Evolutionary conservation across 1,284 basidiomycete genomes (phyloP).

Genomic region (Microbotryum silenes-acaulis): DNA sequence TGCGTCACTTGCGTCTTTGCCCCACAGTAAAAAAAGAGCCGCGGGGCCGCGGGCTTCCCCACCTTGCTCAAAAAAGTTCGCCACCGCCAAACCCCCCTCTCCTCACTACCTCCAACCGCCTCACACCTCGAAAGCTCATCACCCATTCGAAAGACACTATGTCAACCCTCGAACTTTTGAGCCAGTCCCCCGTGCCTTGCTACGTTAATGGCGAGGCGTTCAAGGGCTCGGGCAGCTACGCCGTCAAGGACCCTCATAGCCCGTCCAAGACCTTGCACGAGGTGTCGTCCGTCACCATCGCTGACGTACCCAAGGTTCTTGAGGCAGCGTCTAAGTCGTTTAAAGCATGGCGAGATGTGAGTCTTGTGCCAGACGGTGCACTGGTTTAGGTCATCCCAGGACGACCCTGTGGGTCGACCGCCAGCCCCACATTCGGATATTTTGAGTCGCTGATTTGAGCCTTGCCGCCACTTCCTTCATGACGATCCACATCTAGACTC

Average conservation of each 20-base stretch:
- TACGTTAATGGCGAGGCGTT: conserved; percentile 35
- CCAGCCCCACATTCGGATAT: neutral
- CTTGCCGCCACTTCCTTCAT: conserved; percentile 12
- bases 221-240: conserved; percentile 29
- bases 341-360: conserved; percentile 21
- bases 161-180: no score
- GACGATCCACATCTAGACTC: conserved; percentile 12
- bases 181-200: conserved; percentile 30
- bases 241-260: conserved; percentile 34
- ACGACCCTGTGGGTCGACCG: neutral
- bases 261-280: conserved; percentile 22
- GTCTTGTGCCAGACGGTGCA: neutral
- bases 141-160: no score
- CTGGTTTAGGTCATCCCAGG: no score
- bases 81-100: no score
- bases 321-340: conserved; percentile 16
- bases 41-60: no score
- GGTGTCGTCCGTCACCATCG: conserved; percentile 24
- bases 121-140: no score
- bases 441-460: neutral
- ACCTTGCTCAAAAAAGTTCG: no score
- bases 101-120: no score
- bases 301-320: conserved; percentile 26
- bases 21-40: no score
- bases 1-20: no score